Conservation (phyloP, 805 yeast species). For the Yarrowia osloensis region DNA sequence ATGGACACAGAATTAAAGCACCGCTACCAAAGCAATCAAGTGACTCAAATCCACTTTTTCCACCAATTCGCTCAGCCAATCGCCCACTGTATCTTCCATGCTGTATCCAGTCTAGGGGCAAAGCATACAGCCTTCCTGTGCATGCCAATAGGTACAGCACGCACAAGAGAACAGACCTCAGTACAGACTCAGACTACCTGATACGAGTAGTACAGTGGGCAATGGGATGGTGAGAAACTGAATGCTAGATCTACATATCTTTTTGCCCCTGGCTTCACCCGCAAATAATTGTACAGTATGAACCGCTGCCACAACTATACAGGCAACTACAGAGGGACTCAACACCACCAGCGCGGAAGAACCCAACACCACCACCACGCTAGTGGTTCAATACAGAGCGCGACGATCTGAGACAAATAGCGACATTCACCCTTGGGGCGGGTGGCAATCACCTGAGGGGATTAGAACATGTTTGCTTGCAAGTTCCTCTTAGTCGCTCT, state of each 20-base stretch:
- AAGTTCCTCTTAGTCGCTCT: no score
- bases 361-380: background rate
- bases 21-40: no score
- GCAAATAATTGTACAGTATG: no score
- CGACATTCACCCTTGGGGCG: background rate
- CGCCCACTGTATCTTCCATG: no score
- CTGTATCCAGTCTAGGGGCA: background rate
- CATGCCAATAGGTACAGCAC: background rate
- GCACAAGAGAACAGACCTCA: no score
- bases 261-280: background rate
- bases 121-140: background rate
- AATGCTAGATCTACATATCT: background rate
- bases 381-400: slow-evolving; percentile 1
- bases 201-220: background rate
- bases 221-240: background rate
- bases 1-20: no score
- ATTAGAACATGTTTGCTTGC: no score
- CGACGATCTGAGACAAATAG: background rate
- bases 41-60: no score
- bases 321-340: background rate
- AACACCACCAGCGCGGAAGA: no score
- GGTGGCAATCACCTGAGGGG: background rate
- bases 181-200: no score
- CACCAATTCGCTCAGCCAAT: no score
- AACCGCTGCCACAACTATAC: background rate